These are phyloP conservation scores for Aspergillus asperescens DNA, from an alignment of 495 filamentous ascomycete species.

Conservation along the genomic window DNA sequence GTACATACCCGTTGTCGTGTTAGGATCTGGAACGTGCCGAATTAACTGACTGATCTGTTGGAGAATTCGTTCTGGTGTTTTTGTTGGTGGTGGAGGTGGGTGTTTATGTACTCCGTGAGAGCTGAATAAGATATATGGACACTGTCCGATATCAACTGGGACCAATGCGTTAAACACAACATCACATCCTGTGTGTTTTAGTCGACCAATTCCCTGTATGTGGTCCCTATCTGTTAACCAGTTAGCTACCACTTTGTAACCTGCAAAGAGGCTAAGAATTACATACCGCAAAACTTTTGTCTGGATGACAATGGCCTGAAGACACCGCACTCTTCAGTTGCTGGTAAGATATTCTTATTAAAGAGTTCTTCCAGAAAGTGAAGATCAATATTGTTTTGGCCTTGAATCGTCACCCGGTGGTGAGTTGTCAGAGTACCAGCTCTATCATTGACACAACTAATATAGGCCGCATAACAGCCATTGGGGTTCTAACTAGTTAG, in stretches of 20 bases:
- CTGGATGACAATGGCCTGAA: not conserved
- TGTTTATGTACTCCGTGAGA: constrained; percentile 9
- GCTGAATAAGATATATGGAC: constrained; percentile 10
- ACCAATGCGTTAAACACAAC: constrained; percentile 11
- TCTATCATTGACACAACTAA: constrained; percentile 1
- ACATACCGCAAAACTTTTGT: constrained; percentile 9
- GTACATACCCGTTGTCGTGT: constrained; percentile 6
- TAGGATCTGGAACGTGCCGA: not conserved
- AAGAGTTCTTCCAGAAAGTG: constrained; percentile 8
- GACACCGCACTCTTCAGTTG: constrained; percentile 3
- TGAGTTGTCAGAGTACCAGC: not conserved
- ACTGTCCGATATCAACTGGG: constrained; percentile 1
- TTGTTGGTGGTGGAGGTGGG: constrained; percentile 6
- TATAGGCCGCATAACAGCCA: not conserved
- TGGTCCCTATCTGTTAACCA: not conserved
- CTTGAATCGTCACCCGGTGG: not conserved
- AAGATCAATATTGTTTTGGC: not conserved
- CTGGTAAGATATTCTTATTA: not conserved
- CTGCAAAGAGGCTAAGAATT: not conserved
- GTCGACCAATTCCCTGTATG: not conserved
- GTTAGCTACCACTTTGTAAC: not conserved
- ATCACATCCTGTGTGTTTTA: not conserved
- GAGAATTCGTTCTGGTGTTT: constrained; percentile 6
- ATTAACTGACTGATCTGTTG: constrained; percentile 2
- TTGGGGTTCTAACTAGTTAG: not conserved